Base-by-base conservation (phyloP, 148 eudicot species). In the Diospyros lotus region DNA sequence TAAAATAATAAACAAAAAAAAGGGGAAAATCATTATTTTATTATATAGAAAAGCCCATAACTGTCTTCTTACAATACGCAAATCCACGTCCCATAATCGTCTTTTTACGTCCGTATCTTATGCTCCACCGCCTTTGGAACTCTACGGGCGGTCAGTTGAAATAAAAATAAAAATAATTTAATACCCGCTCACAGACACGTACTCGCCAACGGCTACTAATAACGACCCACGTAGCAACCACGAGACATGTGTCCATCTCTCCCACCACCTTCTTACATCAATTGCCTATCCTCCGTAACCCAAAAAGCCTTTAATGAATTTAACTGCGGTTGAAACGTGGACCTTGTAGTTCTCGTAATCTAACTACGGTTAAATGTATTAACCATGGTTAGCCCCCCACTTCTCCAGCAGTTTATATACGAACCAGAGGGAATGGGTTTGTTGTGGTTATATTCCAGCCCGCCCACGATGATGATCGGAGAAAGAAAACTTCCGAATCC, bases 401-500 rank as follows among this genome's bases (percentile, higher is more conserved):
- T 9, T 59, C 5, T 38, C 44, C 4, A 4, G 48, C 68, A 39
- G 48, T 63, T 45, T 64, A 71, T 75, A 76, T 28, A 59, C 68
- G 40, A 55, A 45, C 18, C 64, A 55, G 42, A 55, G 54, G 38
- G 9, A 1, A 42, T 12, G 44, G 60, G 71, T 54, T 67, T 1
- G 5, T 51, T 40, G 64, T 14, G 41, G 62, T 41, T 12, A 54
- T 13, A 40, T 53, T 28, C 54, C 14, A 65, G 39, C 43, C 8
- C 7, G 7, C 12, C 28, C 28, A 64, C 10, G 43, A 78, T 72
- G 76, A 78, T 72, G 80, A 78, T 66, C 58, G 66, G 63, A 62
- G 80, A 86, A 15, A 44, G 73, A 73, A 75, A 58, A 46, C 48
- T 41, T 42, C 1, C 18, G 17, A 48, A 80, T 63, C 81, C 80